phyloP scores from a whole-genome alignment of 129 eudicot species.

The Flaveria bidentis region DNA sequence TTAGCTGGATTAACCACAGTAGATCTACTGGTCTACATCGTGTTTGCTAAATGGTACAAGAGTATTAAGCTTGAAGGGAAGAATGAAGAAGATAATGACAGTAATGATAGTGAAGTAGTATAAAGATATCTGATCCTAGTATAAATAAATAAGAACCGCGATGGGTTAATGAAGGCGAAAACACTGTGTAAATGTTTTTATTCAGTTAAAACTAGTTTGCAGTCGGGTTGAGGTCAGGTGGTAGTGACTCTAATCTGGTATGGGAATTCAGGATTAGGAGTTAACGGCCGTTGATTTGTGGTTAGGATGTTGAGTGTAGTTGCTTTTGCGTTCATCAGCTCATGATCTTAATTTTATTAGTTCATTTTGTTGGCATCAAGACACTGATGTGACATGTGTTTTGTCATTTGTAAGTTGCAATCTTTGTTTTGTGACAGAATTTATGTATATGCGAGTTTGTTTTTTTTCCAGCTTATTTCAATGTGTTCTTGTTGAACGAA shows the following conservation, averaged over 20 bases:
- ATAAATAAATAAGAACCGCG: constrained; percentile 42
- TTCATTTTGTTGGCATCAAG: constrained; percentile 30
- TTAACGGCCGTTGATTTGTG: constrained; percentile 19
- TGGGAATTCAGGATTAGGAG: constrained; percentile 21
- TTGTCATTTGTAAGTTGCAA: constrained; percentile 27
- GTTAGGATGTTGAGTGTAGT: constrained; percentile 21
- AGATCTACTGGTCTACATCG: constrained; percentile 66
- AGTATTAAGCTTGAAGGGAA: constrained; percentile 59
- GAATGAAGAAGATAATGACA: constrained; percentile 38
- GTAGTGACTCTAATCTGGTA: constrained; percentile 27
- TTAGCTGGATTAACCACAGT: constrained; percentile 69
- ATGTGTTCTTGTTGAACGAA: constrained; percentile 9
- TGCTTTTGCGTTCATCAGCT: constrained; percentile 28
- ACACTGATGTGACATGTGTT: constrained; percentile 29
- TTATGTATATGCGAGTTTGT: constrained; percentile 25
- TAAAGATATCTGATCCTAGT: constrained; percentile 23
- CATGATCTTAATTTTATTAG: constrained; percentile 26
- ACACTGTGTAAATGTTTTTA: constrained; percentile 26
- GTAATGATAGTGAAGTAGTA: constrained; percentile 47
- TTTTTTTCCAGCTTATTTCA: constrained; percentile 16
- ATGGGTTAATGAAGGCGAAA: constrained; percentile 26
- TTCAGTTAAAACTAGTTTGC: constrained; percentile 16
- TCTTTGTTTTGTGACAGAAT: constrained; percentile 33
- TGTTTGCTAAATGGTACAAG: constrained; percentile 78
- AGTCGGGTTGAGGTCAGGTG: constrained; percentile 25